Evolutionary conservation across 352 stramenopile species (phyloP).

Genomic region (Phytophthora citricola): DNA sequence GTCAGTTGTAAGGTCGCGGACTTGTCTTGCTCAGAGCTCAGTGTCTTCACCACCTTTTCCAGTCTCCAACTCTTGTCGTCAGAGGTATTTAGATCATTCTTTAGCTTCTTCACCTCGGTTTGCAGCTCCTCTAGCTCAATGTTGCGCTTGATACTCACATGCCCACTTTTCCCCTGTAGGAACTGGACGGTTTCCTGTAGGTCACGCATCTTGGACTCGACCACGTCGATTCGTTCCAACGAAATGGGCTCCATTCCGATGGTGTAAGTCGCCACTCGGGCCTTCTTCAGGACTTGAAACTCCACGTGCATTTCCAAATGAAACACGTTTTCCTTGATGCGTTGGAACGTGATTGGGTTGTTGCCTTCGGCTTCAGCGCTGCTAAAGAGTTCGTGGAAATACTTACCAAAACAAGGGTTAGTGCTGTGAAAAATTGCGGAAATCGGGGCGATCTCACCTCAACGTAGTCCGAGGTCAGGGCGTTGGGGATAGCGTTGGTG

Average conservation of each 20-base stretch:
- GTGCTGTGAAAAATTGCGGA: not conserved
- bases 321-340: not conserved
- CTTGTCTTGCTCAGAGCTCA: not conserved
- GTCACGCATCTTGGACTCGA: constrained; percentile 27
- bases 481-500: constrained; percentile 15
- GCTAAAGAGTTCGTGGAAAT: constrained; percentile 12
- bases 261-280: constrained; percentile 5
- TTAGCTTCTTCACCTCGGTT: not conserved
- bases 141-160: not conserved
- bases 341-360: constrained; percentile 8
- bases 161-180: constrained; percentile 1
- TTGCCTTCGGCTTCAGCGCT: not conserved
- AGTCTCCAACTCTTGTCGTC: not conserved
- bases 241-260: constrained; percentile 18
- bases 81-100: not conserved
- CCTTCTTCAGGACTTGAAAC: constrained; percentile 11
- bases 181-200: constrained; percentile 5
- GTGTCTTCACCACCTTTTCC: not conserved
- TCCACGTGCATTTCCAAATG: constrained; percentile 5
- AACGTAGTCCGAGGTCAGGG: constrained; percentile 6
- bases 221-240: constrained; percentile 13
- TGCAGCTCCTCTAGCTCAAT: not conserved
- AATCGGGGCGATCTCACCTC: constrained; percentile 2
- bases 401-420: constrained; percentile 3
- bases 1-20: not conserved